Conservation (phyloP, 2,329 filamentous ascomycete genomes). For the Ramularia collo-cygni region DNA sequence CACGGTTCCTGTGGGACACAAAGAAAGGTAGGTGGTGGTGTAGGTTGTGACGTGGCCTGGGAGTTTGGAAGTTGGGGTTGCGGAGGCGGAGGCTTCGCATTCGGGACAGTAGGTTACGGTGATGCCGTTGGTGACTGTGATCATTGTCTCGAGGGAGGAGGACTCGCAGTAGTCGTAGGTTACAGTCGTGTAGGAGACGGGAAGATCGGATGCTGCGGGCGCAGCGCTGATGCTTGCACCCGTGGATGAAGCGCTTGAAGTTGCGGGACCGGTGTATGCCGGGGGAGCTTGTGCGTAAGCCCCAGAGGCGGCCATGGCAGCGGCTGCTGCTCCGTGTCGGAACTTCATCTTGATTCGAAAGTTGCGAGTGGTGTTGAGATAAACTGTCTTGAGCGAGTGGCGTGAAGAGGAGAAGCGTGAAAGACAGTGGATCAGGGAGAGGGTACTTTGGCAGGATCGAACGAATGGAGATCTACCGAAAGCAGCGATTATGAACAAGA, state of each 20-base stretch:
- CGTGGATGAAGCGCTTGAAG: too few relatives aligned
- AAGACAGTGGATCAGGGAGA: conserved; percentile 6
- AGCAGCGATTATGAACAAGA: conserved; percentile 16
- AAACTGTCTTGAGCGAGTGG: conserved; percentile 4
- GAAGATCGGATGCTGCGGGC: too few relatives aligned
- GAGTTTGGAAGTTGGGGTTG: conserved; percentile 5
- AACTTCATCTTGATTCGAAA: conserved; percentile 26
- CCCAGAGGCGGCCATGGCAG: conserved; percentile 20
- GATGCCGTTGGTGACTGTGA: conserved; percentile 30
- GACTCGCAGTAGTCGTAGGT: conserved; percentile 30
- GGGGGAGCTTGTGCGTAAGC: conserved; percentile 20
- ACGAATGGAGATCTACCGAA: conserved; percentile 25
- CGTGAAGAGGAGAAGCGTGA: conserved; percentile 5
- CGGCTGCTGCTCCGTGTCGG: conserved; percentile 18
- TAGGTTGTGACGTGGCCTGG: conserved; percentile 30
- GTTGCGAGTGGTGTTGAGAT: not conserved
- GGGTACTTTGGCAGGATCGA: conserved; percentile 21
- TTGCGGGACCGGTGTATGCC: conserved; percentile 3
- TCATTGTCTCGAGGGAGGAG: conserved; percentile 24
- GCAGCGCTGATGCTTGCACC: conserved; percentile 6
- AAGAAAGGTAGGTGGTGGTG: conserved; percentile 30
- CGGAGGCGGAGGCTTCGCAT: conserved; percentile 19
- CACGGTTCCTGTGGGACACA: conserved; percentile 30
- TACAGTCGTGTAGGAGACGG: conserved; percentile 27
- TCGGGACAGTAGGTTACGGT: conserved; percentile 33